Evolutionary conservation across 495 filamentous ascomycete genomes (phyloP), one percentile per base, ranked within the genome.

Genomic region (Emericellopsis terricola): DNA sequence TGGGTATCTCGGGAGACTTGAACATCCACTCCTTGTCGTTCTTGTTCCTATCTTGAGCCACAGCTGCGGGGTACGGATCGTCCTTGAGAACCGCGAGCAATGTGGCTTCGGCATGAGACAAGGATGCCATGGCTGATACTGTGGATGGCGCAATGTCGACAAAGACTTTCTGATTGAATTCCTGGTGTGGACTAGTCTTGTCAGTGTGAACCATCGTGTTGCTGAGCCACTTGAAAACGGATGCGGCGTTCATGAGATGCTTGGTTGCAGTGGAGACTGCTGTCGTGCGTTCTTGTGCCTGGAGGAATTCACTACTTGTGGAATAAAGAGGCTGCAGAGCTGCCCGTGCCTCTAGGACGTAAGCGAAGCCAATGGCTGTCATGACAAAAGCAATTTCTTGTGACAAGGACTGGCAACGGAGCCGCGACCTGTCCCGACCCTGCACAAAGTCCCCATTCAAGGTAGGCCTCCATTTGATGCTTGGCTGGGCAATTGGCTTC

Each of bases 11-110:
- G 9, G 84, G 81, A 1, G 78, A 67, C 45, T 76, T 77, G 43
- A 85, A 80, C 83, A 93, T 92, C 85, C 85, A 94, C 42, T 91
- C 84, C 21, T 66, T 78, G 50, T 84, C 80, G 40, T 78, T 72
- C 18, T 73, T 66, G 44, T 89, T 85, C 20, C 81, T 65, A 30
- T 72, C 69, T 37, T 83, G 78, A 8, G 80, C 71, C 19, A 83
- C 76, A 10, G 70, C 68, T 2, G 73, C 72, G 1, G 89, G 74
- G 44, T 96, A 94, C 0, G 87, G 82, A 47, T 97, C 89, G 43
- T 94, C 86, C 45, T 93, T 94, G 19, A 87, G 53, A 1, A 94
- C 83, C 2, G 83, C 80, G 2, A 94, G 62, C 4, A 96, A 66
- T 0, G 86, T 94, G 0, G 89, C 87, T 50, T 93, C 84, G 0